Conservation (phyloP, 169 alveolate genomes). For the Eimeria mitis region DNA sequence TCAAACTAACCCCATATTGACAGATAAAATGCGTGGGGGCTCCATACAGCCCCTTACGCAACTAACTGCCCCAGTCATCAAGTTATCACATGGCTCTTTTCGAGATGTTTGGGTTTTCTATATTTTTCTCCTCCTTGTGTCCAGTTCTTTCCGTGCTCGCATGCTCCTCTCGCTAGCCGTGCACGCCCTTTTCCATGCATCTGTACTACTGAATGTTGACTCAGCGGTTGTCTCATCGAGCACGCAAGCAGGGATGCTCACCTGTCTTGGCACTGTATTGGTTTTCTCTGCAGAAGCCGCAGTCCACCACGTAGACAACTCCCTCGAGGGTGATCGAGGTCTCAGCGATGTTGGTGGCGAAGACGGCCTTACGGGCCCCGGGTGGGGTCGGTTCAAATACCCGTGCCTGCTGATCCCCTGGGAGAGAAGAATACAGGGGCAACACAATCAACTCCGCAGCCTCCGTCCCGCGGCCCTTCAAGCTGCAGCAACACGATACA, state of each 20-base stretch:
- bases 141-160: background rate
- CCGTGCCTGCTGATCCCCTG: constrained; percentile 99
- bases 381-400: constrained; percentile 97
- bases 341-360: constrained; percentile 99
- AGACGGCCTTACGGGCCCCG: constrained; percentile 96
- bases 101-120: background rate
- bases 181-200: background rate
- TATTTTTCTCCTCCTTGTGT: background rate
- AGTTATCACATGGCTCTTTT: background rate
- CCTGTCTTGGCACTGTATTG: constrained; percentile 99
- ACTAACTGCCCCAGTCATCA: background rate
- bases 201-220: background rate
- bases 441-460: constrained; percentile 97
- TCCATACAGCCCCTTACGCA: background rate
- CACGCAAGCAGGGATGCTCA: background rate
- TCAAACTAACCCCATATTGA: background rate
- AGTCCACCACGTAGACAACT: constrained; percentile 95
- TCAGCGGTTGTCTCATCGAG: background rate
- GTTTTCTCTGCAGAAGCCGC: constrained; percentile 99
- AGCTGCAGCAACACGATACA: constrained; percentile 3
- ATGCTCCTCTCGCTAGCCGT: background rate
- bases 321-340: constrained; percentile 99
- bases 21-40: background rate
- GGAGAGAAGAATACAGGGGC: constrained; percentile 99
- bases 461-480: constrained; percentile 95